A percentile compares a stretch with the other conserved stretches of the same genome.
These are phyloP conservation scores for Coleophoma crateriformis DNA, from an alignment of 2,329 filamentous ascomycete species.

Conservation along the genomic window DNA sequence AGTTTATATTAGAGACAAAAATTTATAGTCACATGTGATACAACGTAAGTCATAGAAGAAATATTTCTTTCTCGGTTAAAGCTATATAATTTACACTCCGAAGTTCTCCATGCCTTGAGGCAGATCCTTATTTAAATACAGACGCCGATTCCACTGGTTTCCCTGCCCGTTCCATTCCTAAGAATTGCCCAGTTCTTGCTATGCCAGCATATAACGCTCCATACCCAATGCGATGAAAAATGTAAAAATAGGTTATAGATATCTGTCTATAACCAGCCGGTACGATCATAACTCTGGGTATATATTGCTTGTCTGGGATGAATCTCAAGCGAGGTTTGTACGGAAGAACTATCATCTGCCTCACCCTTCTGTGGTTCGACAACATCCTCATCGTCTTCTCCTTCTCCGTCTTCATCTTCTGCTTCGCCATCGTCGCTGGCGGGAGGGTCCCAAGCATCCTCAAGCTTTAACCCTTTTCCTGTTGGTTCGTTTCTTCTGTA, in stretches of 20 bases:
- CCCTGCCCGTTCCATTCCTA: slow-evolving; percentile 3
- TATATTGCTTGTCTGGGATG: too few relatives aligned
- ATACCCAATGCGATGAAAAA: background rate
- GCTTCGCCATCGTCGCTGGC: slow-evolving; percentile 52
- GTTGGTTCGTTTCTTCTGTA: slow-evolving; percentile 40
- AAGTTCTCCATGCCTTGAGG: too few relatives aligned
- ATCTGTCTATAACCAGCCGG: slow-evolving; percentile 7
- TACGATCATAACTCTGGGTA: slow-evolving; percentile 1
- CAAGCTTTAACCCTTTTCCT: slow-evolving; percentile 73
- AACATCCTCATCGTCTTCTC: slow-evolving; percentile 21
- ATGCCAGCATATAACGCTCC: slow-evolving; percentile 4
- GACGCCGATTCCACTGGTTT: background rate
- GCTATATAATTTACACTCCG: too few relatives aligned
- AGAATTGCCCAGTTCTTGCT: background rate
- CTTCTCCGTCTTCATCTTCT: slow-evolving; percentile 39
- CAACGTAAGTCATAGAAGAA: too few relatives aligned
- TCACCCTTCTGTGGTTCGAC: slow-evolving; percentile 4
- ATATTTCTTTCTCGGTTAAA: too few relatives aligned
- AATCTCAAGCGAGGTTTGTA: too few relatives aligned
- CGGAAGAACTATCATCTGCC: background rate
- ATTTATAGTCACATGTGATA: too few relatives aligned
- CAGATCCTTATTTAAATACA: background rate
- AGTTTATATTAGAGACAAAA: too few relatives aligned
- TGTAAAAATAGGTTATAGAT: too few relatives aligned
- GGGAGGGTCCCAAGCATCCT: slow-evolving; percentile 73